phyloP scores from a whole-genome alignment of 805 yeast species.

The Kluyveromyces starmeri region DNA sequence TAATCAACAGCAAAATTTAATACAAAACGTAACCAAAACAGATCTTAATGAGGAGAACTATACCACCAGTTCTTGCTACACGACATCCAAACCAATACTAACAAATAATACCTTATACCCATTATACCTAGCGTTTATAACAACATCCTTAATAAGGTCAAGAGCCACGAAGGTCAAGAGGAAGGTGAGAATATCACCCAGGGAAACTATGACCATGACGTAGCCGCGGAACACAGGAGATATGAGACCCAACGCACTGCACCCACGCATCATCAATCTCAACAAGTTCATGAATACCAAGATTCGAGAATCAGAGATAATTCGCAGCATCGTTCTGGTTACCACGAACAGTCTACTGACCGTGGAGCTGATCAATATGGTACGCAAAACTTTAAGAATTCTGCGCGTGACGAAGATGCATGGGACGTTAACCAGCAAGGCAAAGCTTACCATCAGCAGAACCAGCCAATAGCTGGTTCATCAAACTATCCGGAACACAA shows the following conservation, averaged over 20 bases:
- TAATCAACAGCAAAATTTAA: background rate
- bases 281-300: background rate
- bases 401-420: background rate
- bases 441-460: background rate
- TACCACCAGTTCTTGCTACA: background rate
- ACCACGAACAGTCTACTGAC: background rate
- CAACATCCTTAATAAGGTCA: constrained; percentile 4
- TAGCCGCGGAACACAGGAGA: background rate
- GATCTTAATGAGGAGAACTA: background rate
- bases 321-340: background rate
- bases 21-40: background rate
- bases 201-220: background rate
- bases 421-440: background rate
- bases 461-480: background rate
- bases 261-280: background rate
- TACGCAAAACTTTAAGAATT: background rate
- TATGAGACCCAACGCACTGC: background rate
- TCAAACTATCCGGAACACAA: background rate
- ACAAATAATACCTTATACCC: background rate
- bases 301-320: background rate
- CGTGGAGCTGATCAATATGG: background rate
- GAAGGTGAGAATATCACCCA: background rate
- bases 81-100: constrained; percentile 2
- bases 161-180: background rate
- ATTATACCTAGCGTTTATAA: constrained; percentile 1